These are phyloP conservation scores for Pyrenophora graminea DNA, from an alignment of 2,329 filamentous ascomycete genomes.

Conservation along the genomic window DNA sequence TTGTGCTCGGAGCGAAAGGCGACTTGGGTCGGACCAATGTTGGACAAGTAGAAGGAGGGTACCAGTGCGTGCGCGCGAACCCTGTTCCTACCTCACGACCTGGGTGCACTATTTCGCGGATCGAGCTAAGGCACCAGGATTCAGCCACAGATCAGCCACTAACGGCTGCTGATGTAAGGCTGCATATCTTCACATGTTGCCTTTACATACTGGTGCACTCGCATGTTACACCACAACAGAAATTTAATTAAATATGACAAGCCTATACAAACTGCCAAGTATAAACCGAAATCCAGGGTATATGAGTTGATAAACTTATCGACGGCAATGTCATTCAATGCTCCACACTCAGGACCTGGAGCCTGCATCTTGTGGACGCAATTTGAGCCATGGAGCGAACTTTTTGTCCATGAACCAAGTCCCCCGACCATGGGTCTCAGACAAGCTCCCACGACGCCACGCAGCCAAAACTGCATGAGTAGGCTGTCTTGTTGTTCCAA, in stretches of 20 bases:
- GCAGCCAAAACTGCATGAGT: slow-evolving; percentile 51
- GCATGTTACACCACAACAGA: neutral
- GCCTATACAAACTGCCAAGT: neutral
- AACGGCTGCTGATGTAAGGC: slow-evolving; percentile 12
- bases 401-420: too few relatives aligned
- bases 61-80: slow-evolving; percentile 1
- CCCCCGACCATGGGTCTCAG: slow-evolving; percentile 16
- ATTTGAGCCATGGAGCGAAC: neutral
- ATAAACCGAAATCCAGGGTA: neutral
- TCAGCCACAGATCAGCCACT: slow-evolving; percentile 10
- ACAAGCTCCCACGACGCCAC: slow-evolving; percentile 62
- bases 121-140: slow-evolving; percentile 9
- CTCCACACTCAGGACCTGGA: neutral
- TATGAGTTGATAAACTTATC: neutral
- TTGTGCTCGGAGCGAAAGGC: neutral
- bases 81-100: slow-evolving; percentile 8
- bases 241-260: neutral
- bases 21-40: slow-evolving; percentile 10
- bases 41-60: slow-evolving; percentile 6
- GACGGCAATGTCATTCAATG: neutral
- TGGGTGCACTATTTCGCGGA: slow-evolving; percentile 11
- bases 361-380: neutral
- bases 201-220: neutral
- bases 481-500: slow-evolving; percentile 45
- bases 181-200: slow-evolving; percentile 7